Base-by-base conservation (phyloP, 2,329 filamentous ascomycete genomes). In the Beauveria scarabaeidicola region DNA sequence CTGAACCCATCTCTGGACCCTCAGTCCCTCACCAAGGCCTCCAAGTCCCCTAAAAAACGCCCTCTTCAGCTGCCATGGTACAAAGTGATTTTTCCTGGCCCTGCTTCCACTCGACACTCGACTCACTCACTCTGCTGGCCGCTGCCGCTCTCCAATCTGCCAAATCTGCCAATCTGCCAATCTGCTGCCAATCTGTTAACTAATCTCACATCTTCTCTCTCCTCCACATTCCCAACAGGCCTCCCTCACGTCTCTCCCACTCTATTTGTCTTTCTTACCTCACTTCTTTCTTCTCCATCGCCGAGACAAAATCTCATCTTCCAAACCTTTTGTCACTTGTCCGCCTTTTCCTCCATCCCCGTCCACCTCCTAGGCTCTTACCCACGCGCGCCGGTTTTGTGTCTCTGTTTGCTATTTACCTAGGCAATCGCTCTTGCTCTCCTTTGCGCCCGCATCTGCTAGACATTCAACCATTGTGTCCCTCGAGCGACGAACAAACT, bases 391-490 rank as follows among this genome's bases (percentile, higher is more conserved):
- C 17, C 6, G 23, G 9, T 21, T 58, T 13, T 50, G 23, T 17
- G 15, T 48, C n/a, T 54, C 21, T 44, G 40, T 46, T 17, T 53
- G 15, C 52, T n/a, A n/a, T n/a, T n/a, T n/a, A n/a, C n/a, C n/a
- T 10, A 43, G 21, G 43, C 36, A 41, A 41, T 21, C 54, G 19
- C 21, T 57, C 40, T 56, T 47, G 25, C 36, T 46, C 36, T 56
- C 47, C 25, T 46, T n/a, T 13, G 32, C 46, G 25, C 55, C 55
- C 55, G 48, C 55, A 52, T 21, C 51, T 58, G 55, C 47, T 32
- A 58, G 55, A 58, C 32, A 36, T 36, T 36, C 32, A 15, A 15
- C 13, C 55, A 58, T 51, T 58, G 46, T 58, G 55, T 41, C 55
- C 44, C 46, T 58, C 36, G 25, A 51, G n/a, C 36, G 38, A 58